phyloP scores from a whole-genome alignment of 139 green algal species.

The Marvania coccoides region DNA sequence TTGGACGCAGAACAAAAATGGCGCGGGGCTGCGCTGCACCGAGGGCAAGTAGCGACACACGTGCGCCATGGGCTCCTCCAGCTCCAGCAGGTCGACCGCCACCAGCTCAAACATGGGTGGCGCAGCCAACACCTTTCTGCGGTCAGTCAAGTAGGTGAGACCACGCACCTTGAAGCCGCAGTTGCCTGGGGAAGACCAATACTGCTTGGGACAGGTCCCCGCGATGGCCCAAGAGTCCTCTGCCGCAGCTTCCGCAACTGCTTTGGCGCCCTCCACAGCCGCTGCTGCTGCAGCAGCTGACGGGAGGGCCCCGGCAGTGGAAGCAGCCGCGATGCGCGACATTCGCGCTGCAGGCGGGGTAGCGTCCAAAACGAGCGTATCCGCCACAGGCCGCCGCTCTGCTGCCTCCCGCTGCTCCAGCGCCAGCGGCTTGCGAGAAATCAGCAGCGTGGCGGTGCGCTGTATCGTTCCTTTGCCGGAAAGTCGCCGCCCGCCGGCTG shows the following conservation, averaged over 20 bases:
- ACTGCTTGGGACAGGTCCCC: slow-evolving; percentile 24
- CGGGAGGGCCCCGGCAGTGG: neutral
- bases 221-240: slow-evolving; percentile 4
- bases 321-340: neutral
- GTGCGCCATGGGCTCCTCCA: slow-evolving; percentile 43
- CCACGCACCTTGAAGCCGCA: slow-evolving; percentile 30
- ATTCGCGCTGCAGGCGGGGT: slow-evolving; percentile 7
- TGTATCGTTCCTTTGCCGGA: neutral
- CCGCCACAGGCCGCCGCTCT: neutral
- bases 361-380: slow-evolving; percentile 6
- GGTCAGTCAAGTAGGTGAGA: slow-evolving; percentile 32
- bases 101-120: slow-evolving; percentile 47
- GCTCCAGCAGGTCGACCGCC: slow-evolving; percentile 43
- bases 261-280: neutral
- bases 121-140: slow-evolving; percentile 41
- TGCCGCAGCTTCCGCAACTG: neutral
- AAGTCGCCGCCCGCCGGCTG: neutral
- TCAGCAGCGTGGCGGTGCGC: neutral
- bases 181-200: slow-evolving; percentile 41
- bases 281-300: neutral
- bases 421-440: neutral
- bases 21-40: slow-evolving; percentile 37
- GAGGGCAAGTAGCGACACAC: slow-evolving; percentile 42
- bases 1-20: slow-evolving; percentile 59
- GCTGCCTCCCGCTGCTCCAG: neutral